These are phyloP conservation scores for Ophiosphaerella narmari DNA, from an alignment of 2,329 filamentous ascomycete genomes.

Conservation along the genomic window DNA sequence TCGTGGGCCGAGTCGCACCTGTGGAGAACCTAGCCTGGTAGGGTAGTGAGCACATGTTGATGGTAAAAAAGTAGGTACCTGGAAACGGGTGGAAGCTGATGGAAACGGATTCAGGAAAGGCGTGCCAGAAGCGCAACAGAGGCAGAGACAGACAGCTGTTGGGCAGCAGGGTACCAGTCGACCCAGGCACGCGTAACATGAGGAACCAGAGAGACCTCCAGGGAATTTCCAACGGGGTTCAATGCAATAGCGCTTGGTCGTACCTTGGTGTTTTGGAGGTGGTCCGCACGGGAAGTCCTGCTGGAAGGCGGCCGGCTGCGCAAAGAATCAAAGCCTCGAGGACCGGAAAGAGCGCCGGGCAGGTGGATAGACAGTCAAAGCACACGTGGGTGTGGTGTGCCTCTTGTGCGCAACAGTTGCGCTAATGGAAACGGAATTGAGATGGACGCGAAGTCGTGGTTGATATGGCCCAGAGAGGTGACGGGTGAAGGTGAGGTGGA, in stretches of 20 bases:
- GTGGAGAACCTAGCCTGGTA: conserved; percentile 38
- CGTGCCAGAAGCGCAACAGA: conserved; percentile 27
- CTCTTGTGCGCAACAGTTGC: conserved; percentile 14
- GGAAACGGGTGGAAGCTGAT: conserved; percentile 19
- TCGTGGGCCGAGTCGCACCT: conserved; percentile 19
- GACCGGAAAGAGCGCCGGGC: conserved; percentile 17
- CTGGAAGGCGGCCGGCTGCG: conserved; percentile 22
- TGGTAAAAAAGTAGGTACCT: conserved; percentile 23
- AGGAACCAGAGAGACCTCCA: conserved; percentile 27
- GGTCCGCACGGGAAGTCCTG: conserved; percentile 19
- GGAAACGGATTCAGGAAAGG: conserved; percentile 27
- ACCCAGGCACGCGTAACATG: conserved; percentile 30
- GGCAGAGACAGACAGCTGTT: conserved; percentile 22
- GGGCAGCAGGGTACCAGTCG: conserved; percentile 25
- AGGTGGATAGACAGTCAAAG: background rate
- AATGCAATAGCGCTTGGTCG: conserved; percentile 29
- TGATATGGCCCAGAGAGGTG: conserved; percentile 24
- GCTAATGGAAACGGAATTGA: conserved; percentile 18
- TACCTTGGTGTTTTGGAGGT: conserved; percentile 25
- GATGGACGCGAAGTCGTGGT: conserved; percentile 22
- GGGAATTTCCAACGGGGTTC: conserved; percentile 23
- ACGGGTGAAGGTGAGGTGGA: conserved; percentile 19
- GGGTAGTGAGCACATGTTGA: conserved; percentile 41
- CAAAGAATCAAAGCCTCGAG: conserved; percentile 21
- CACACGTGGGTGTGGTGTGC: no score